A percentile compares a stretch with the other conserved stretches of the same genome.
Evolutionary conservation across 768 basidiomycete species (phyloP).

Genomic region (Agaricus sinodeliciosus): DNA sequence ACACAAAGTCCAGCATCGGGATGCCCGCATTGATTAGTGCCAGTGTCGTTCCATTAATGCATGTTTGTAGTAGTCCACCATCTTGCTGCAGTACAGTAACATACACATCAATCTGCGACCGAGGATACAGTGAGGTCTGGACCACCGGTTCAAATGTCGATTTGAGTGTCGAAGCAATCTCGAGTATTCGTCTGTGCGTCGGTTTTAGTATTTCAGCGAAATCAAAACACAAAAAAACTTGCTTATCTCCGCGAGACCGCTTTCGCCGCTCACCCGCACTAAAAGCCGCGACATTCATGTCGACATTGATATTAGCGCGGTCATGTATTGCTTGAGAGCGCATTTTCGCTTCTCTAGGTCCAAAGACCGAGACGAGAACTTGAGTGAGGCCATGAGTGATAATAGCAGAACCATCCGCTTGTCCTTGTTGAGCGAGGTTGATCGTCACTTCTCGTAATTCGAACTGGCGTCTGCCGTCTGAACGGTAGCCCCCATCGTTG

Average conservation of each 20-base stretch:
- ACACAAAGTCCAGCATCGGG: conserved; percentile 85
- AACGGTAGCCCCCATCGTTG: conserved; percentile 82
- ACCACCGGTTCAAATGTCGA: conserved; percentile 96
- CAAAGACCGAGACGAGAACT: conserved; percentile 83
- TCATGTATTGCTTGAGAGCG: conserved; percentile 80
- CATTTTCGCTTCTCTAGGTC: conserved; percentile 84
- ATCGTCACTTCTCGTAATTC: conserved; percentile 82
- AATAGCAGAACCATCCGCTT: conserved; percentile 80
- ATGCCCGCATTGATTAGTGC: conserved; percentile 89
- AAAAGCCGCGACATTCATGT: conserved; percentile 82
- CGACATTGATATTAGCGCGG: conserved; percentile 84
- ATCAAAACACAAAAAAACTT: conserved; percentile 24
- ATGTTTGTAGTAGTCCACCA: conserved; percentile 83
- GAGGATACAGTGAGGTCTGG: conserved; percentile 84
- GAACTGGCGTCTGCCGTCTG: conserved; percentile 88
- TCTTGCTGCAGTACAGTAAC: conserved; percentile 93
- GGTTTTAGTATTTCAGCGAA: neutral
- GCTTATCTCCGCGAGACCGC: conserved; percentile 84
- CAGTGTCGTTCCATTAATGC: conserved; percentile 92
- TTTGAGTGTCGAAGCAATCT: conserved; percentile 82
- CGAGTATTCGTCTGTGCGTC: conserved; percentile 66
- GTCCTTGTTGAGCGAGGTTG: conserved; percentile 65
- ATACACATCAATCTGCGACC: conserved; percentile 91
- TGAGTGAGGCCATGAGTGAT: conserved; percentile 89
- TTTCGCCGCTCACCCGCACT: conserved; percentile 76